These are phyloP conservation scores for Acacia pycnantha DNA, from an alignment of 331 rosid species.

Conservation along the genomic window DNA sequence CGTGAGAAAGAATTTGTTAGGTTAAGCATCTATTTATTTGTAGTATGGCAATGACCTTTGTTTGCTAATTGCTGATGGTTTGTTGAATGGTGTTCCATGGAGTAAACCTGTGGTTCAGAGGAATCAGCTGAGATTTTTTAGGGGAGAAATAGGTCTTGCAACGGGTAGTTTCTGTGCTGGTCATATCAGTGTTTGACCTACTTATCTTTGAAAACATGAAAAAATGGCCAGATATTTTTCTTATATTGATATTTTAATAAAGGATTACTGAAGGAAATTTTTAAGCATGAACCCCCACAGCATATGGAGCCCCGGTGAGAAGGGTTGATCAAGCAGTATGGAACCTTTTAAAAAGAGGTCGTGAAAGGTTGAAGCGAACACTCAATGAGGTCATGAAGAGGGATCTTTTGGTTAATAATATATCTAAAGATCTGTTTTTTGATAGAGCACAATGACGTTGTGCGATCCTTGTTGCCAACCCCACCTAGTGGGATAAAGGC, in stretches of 20 bases:
- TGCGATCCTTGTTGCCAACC: no score
- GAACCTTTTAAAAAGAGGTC: no score
- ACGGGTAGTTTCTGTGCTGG: neutral
- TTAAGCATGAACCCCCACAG: neutral
- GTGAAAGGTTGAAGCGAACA: no score
- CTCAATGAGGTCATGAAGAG: no score
- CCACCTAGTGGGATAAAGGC: no score
- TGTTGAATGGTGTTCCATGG: conserved; percentile 3
- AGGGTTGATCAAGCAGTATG: no score
- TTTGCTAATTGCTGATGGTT: conserved; percentile 16
- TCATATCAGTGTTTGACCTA: neutral
- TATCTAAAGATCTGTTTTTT: no score
- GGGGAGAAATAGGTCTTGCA: neutral
- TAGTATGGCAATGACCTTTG: neutral
- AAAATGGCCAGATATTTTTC: neutral
- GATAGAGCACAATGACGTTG: no score
- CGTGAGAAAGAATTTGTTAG: conserved; percentile 1
- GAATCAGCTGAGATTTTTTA: neutral
- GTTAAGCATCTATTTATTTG: neutral
- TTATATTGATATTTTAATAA: neutral
- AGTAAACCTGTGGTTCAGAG: neutral
- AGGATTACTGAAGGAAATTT: neutral
- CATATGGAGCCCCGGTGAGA: neutral
- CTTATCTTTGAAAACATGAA: neutral
- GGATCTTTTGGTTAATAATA: no score